phyloP scores from a whole-genome alignment of 208 protist genomes.

The Leptomonas pyrrhocoris region DNA sequence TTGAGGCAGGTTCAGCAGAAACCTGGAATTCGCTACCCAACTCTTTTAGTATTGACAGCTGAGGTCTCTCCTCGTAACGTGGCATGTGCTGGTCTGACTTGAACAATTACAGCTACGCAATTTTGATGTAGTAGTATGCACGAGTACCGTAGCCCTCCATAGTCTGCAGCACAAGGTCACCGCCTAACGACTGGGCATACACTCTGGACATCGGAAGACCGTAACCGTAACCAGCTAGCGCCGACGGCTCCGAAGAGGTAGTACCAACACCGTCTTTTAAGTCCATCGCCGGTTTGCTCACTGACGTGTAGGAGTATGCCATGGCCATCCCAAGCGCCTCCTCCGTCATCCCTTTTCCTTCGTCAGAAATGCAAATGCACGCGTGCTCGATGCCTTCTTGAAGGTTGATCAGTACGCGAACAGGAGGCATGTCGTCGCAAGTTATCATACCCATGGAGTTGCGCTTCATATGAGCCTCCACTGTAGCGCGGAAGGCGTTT shows the following conservation, averaged over 20 bases:
- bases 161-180: conserved; percentile 91
- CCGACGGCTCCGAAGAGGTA: conserved; percentile 34
- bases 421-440: conserved; percentile 81
- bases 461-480: conserved; percentile 83
- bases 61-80: background rate
- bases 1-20: too few relatives aligned
- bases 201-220: conserved; percentile 93
- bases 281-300: conserved; percentile 59
- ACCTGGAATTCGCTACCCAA: too few relatives aligned
- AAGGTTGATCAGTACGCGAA: conserved; percentile 76
- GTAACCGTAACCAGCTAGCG: conserved; percentile 94
- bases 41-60: background rate
- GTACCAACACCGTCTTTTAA: conserved; percentile 31
- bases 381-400: conserved; percentile 74
- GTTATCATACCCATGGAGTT: conserved; percentile 72
- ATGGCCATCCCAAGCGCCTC: conserved; percentile 80
- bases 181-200: conserved; percentile 93
- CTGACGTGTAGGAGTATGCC: conserved; percentile 94
- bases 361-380: conserved; percentile 86
- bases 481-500: conserved; percentile 93
- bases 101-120: conserved; percentile 7
- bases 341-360: conserved; percentile 85
- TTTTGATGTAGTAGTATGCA: conserved; percentile 92
- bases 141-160: conserved; percentile 95
- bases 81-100: background rate